Base-by-base conservation (phyloP, 1,284 basidiomycete genomes). In the Peniophora sp. region DNA sequence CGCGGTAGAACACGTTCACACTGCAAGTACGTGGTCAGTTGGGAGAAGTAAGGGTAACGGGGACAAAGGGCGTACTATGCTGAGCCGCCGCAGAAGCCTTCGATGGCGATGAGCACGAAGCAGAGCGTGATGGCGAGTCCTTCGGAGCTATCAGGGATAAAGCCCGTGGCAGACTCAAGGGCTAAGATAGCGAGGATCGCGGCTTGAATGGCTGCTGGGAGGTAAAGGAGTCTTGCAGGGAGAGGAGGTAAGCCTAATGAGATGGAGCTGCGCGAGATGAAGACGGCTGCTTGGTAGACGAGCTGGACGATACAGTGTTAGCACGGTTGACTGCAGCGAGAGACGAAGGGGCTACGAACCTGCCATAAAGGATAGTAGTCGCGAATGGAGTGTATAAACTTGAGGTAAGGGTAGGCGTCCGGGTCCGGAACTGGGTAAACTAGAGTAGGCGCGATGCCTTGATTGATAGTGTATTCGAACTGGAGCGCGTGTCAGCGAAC, bases 321-420 rank as follows among this genome's bases (percentile, higher is more conserved):
- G 12, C 24, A 17, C n/a, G 17, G 25, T 17, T 39, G 41, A 46
- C 48, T 20, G 41, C n/a, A 16, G 35, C 12, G 20, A 49, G 34
- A 20, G 16, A 17, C 46, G 11, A 22, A 24, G 43, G 46, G 35
- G 39, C 8, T 24, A 57, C 78, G 45, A 53, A 84, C 87, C 84
- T 90, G 89, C 89, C 92, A 93, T 39, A 96, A 78, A 5, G 95
- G 94, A 66, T 98, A 98, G 65, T 96, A 99, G 63, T 99, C 96
- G 32, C 91, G 76, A 27, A 96, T 77, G 1, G 83, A 85, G 59
- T 89, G 83, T 57, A 98, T 92, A 52, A 97, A 80, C 61, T 83
- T 76, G 49, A 92, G 66, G 45, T 94, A 60, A 60, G 85, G 73
- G 62, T 84, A 70, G 38, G 70, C 61, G 36, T 78, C 69, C 1